Evolutionary conservation across 257 asterid species (phyloP).

Genomic region (Penstemon eatonii): DNA sequence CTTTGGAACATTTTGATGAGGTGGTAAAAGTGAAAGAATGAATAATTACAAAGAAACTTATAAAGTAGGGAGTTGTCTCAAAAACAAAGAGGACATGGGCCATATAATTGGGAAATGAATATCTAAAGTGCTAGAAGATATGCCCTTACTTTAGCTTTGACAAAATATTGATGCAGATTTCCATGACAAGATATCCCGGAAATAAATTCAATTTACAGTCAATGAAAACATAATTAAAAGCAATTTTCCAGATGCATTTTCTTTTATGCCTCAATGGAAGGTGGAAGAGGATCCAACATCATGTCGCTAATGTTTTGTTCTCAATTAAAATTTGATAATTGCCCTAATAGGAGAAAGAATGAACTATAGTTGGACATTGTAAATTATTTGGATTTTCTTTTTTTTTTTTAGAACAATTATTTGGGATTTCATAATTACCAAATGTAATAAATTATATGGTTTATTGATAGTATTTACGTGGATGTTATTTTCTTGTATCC

Average conservation of each 20-base stretch:
- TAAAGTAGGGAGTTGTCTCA: conserved; percentile 33
- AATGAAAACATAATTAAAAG: conserved; percentile 37
- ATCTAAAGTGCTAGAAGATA: conserved; percentile 34
- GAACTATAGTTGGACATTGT: too few species aligned
- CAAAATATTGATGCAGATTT: conserved; percentile 38
- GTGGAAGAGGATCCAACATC: conserved; percentile 17
- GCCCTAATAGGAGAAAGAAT: background rate
- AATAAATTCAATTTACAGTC: conserved; percentile 33
- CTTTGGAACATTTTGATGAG: conserved; percentile 26
- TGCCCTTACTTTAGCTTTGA: conserved; percentile 44
- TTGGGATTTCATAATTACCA: too few species aligned
- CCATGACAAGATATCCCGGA: conserved; percentile 30
- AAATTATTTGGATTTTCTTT: too few species aligned
- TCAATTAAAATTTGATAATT: background rate
- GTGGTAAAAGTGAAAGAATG: conserved; percentile 25
- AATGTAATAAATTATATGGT: too few species aligned
- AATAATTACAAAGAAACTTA: conserved; percentile 26
- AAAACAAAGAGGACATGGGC: conserved; percentile 39
- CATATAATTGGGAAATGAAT: conserved; percentile 38
- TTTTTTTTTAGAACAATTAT: too few species aligned
- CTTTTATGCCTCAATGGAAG: conserved; percentile 37
- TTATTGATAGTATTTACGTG: too few species aligned
- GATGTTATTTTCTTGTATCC: too few species aligned
- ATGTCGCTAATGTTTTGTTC: background rate
- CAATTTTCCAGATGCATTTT: conserved; percentile 24